phyloP scores from a whole-genome alignment of 2,329 filamentous ascomycete genomes.

The Talaromyces sp. region DNA sequence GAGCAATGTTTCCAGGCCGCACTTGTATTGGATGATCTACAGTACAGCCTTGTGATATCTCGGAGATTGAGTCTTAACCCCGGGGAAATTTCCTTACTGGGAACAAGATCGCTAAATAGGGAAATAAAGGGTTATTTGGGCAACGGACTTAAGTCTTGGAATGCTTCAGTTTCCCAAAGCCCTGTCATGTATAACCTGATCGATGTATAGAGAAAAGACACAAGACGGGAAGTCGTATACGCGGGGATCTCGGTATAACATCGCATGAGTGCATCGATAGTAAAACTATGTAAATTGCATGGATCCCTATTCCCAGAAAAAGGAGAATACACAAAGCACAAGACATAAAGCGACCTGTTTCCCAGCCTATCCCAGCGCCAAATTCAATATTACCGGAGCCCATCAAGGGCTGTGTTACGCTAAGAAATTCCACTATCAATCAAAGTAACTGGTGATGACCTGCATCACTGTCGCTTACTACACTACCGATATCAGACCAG shows the following conservation, averaged over 20 bases:
- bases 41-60: neutral
- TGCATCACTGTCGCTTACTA: conserved; percentile 45
- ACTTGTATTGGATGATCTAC: neutral
- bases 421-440: conserved; percentile 2
- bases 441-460: conserved; percentile 28
- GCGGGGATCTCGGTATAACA: too few species aligned
- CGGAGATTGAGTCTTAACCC: conserved; percentile 5
- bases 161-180: too few species aligned
- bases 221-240: too few species aligned
- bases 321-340: neutral
- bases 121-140: too few species aligned
- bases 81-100: neutral
- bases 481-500: conserved; percentile 51
- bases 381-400: conserved; percentile 2
- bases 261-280: too few species aligned
- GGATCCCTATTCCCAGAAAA: neutral
- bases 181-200: too few species aligned
- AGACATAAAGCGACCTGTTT: neutral
- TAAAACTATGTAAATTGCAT: too few species aligned
- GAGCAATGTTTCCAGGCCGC: too few species aligned
- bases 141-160: too few species aligned
- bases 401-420: neutral
- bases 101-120: too few species aligned
- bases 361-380: conserved; percentile 1
- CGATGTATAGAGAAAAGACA: too few species aligned